phyloP scores from a whole-genome alignment of 306 rosid species.

The Sicyos baderoa region DNA sequence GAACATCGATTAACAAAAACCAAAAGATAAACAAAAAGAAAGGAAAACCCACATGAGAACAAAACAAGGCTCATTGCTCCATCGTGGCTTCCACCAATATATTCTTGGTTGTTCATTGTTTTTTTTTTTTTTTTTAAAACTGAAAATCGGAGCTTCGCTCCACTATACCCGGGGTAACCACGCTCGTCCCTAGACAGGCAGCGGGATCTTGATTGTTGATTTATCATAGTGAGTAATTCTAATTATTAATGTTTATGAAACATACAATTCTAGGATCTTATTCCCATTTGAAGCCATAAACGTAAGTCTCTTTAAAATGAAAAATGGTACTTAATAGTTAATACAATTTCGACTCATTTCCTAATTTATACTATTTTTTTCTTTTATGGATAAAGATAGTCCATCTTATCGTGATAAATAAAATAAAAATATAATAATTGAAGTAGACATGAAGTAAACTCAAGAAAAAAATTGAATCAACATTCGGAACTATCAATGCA shows the following conservation, averaged over 20 bases:
- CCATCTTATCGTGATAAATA: background rate
- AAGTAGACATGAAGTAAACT: background rate
- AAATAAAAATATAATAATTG: background rate
- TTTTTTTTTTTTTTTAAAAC: too few relatives aligned
- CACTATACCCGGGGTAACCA: too few relatives aligned
- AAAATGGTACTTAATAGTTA: background rate
- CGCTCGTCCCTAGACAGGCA: too few relatives aligned
- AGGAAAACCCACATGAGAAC: too few relatives aligned
- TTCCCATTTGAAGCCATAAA: background rate
- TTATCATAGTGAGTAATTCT: background rate
- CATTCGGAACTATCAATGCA: background rate
- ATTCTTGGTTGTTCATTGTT: too few relatives aligned
- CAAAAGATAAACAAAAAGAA: too few relatives aligned
- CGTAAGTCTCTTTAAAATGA: background rate
- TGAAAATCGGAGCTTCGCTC: too few relatives aligned
- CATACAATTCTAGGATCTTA: background rate
- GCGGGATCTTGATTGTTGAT: too few relatives aligned
- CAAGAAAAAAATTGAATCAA: background rate
- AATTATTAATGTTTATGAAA: background rate
- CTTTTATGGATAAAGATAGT: background rate
- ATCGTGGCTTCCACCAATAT: too few relatives aligned
- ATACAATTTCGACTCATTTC: background rate
- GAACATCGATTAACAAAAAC: too few relatives aligned
- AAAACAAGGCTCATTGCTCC: too few relatives aligned
- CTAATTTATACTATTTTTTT: background rate